A percentile compares a stretch with the other conserved stretches of the same genome.
These are phyloP conservation scores for Angomonas deanei DNA, from an alignment of 208 protist species.

Conservation along the genomic window DNA sequence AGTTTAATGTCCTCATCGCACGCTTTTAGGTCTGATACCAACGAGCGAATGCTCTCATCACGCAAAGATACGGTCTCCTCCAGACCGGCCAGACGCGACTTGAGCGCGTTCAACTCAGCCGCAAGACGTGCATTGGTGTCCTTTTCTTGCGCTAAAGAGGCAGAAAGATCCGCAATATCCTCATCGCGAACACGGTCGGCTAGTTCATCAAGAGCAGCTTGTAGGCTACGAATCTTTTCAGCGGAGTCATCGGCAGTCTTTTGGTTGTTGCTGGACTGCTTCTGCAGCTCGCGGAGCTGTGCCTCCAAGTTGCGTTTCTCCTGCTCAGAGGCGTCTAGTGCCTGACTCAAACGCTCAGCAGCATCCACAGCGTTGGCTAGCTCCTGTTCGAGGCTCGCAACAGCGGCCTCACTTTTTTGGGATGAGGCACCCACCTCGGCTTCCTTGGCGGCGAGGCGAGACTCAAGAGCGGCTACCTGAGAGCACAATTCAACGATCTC, in stretches of 20 bases:
- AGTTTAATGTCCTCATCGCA: not conserved
- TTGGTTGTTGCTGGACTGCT: constrained; percentile 8
- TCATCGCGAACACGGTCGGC: not conserved
- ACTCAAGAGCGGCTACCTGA: not conserved
- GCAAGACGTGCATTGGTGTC: not conserved
- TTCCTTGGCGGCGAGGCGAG: not conserved
- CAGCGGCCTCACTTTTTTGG: not conserved
- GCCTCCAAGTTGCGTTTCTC: not conserved
- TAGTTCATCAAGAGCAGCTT: not conserved
- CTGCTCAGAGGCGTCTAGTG: not conserved
- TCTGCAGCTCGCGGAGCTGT: not conserved
- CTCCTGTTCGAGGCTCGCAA: not conserved
- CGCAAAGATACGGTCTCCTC: too few relatives aligned
- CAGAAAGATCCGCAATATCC: not conserved
- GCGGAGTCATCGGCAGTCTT: constrained; percentile 10
- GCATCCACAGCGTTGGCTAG: not conserved
- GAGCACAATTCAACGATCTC: not conserved
- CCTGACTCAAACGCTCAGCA: not conserved
- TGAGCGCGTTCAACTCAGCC: not conserved
- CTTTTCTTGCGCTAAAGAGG: not conserved
- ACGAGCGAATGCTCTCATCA: too few relatives aligned
- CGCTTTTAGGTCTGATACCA: not conserved
- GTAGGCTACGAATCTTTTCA: not conserved
- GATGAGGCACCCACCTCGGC: not conserved
- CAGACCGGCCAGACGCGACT: too few relatives aligned